These are phyloP conservation scores for Castanospermum australe DNA, from an alignment of 306 rosid genomes.

Conservation along the genomic window DNA sequence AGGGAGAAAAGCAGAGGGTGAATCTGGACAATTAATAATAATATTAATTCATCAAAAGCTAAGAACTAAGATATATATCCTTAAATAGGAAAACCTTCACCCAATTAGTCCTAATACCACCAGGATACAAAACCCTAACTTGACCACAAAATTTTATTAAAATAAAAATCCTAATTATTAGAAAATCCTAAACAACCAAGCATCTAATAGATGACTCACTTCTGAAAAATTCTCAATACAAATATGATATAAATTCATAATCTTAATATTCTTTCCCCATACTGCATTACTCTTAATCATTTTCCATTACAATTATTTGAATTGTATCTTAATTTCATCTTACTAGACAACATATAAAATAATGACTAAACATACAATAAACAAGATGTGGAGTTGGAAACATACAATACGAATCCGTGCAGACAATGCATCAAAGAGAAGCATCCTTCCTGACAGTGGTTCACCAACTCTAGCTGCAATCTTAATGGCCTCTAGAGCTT, in stretches of 20 bases:
- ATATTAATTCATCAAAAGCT: not conserved
- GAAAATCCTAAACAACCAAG: not conserved
- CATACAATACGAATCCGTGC: slow-evolving; percentile 79
- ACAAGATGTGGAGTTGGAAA: slow-evolving; percentile 25
- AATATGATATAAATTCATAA: not conserved
- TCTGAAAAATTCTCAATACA: not conserved
- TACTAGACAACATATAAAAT: not conserved
- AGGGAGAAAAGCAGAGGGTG: too few relatives aligned
- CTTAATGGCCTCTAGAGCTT: slow-evolving; percentile 97
- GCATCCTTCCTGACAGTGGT: slow-evolving; percentile 89
- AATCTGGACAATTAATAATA: too few relatives aligned
- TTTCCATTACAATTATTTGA: not conserved
- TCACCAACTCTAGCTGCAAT: slow-evolving; percentile 86
- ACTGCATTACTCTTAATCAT: not conserved
- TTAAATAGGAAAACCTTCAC: not conserved
- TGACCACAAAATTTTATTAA: not conserved
- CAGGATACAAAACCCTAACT: not conserved
- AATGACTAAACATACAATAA: not conserved
- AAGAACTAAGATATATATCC: not conserved
- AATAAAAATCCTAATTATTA: not conserved
- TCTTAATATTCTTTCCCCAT: not conserved
- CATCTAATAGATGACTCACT: not conserved
- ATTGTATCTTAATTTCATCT: not conserved
- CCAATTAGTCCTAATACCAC: not conserved
- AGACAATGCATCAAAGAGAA: slow-evolving; percentile 84